Percentiles rank a stretch among this genome's conserved stretches.
Evolutionary conservation across 2,329 filamentous ascomycete genomes (phyloP).

Genomic region (Penicillium sp.): DNA sequence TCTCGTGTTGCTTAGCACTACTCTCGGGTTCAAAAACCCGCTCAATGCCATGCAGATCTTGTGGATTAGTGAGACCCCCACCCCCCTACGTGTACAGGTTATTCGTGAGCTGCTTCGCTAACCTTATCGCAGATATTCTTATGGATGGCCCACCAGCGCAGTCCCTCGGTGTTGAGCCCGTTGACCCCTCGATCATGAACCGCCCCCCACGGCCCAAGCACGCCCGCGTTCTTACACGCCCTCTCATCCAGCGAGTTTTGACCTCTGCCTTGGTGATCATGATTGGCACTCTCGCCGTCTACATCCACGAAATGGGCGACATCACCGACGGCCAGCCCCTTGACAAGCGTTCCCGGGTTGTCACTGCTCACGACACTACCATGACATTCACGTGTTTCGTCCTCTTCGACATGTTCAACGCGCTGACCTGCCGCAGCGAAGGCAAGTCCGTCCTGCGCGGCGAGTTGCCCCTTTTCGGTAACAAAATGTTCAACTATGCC

Average conservation of each 20-base stretch:
- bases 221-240: slow-evolving; percentile 85
- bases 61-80: slow-evolving; percentile 81
- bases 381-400: slow-evolving; percentile 99
- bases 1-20: slow-evolving; percentile 88
- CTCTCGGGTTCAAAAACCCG: slow-evolving; percentile 90
- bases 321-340: slow-evolving; percentile 48
- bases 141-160: slow-evolving; percentile 99
- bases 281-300: slow-evolving; percentile 86
- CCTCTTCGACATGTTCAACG: slow-evolving; percentile 99
- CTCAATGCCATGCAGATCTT: slow-evolving; percentile 99
- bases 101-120: slow-evolving; percentile 23
- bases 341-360: slow-evolving; percentile 56
- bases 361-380: slow-evolving; percentile 92
- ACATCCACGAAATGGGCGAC: slow-evolving; percentile 89
- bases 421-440: slow-evolving; percentile 87
- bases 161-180: slow-evolving; percentile 91
- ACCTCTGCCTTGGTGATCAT: slow-evolving; percentile 89
- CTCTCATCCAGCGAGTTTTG: slow-evolving; percentile 79
- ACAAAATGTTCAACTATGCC: slow-evolving; percentile 95
- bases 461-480: slow-evolving; percentile 79
- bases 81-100: background rate
- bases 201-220: slow-evolving; percentile 83
- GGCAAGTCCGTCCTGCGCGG: slow-evolving; percentile 85
- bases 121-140: slow-evolving; percentile 74
- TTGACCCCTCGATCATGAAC: slow-evolving; percentile 92